These are phyloP conservation scores for Eucalyptus viminalis DNA, from an alignment of 345 rosid species.

Conservation along the genomic window DNA sequence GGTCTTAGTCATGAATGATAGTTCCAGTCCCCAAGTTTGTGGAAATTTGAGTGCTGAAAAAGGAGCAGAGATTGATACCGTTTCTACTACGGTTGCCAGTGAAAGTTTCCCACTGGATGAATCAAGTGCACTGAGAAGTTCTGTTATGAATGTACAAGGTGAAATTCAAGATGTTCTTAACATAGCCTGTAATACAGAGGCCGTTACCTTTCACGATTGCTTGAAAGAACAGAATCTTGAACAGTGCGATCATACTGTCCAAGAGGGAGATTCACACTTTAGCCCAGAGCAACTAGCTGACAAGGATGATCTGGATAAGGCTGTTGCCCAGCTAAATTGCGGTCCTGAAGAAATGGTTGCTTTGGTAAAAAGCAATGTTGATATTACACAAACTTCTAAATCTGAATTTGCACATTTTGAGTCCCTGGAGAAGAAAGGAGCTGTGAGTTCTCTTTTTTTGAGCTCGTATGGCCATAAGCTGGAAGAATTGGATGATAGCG, in stretches of 20 bases:
- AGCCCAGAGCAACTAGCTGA: not conserved
- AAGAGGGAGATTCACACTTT: not conserved
- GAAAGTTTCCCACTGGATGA: not conserved
- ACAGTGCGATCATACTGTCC: not conserved
- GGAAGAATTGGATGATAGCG: not conserved
- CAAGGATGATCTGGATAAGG: not conserved
- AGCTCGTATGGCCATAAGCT: not conserved
- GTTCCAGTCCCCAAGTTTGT: not conserved
- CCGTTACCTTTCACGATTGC: not conserved
- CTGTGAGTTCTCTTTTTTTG: not conserved
- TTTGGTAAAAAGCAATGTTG: not conserved
- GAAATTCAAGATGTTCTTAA: not conserved
- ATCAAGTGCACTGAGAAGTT: not conserved
- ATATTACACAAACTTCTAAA: not conserved
- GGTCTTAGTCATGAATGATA: not conserved
- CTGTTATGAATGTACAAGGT: not conserved
- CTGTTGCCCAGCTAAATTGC: not conserved
- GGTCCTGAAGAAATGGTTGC: not conserved
- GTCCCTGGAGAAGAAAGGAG: not conserved
- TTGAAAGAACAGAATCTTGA: not conserved
- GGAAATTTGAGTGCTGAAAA: not conserved
- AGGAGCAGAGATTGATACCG: not conserved
- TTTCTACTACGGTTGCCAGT: not conserved
- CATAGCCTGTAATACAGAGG: not conserved
- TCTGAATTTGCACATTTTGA: not conserved